A percentile compares a stretch with the other conserved stretches of the same genome.
phyloP scores from a whole-genome alignment of 148 eudicot species.

The Amaranthus hypochondriacus region DNA sequence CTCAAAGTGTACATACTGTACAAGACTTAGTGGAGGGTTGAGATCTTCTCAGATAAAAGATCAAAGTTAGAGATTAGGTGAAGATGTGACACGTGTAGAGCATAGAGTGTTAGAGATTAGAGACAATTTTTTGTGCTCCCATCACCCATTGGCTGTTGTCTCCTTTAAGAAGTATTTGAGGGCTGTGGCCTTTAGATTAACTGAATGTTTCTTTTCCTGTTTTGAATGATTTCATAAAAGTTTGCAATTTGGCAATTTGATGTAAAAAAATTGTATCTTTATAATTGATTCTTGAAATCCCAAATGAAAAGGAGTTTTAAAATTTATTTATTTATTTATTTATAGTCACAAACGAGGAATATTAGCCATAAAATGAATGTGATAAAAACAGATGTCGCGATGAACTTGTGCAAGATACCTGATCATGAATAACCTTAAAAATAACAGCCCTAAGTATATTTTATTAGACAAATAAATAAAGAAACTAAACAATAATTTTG shows the following conservation, averaged over 20 bases:
- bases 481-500: too few species aligned
- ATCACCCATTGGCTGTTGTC: background rate
- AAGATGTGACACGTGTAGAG: constrained; percentile 4
- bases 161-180: background rate
- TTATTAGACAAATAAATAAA: too few species aligned
- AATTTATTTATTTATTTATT: too few species aligned
- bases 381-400: too few species aligned
- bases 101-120: background rate
- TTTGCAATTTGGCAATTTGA: background rate
- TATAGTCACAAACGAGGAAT: too few species aligned
- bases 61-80: constrained; percentile 2
- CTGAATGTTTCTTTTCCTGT: background rate
- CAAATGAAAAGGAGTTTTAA: background rate
- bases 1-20: background rate
- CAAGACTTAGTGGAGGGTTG: constrained; percentile 17
- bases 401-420: too few species aligned
- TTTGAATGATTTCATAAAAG: background rate
- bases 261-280: background rate
- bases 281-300: background rate
- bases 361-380: too few species aligned
- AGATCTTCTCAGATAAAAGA: constrained; percentile 14
- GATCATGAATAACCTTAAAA: too few species aligned
- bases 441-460: too few species aligned
- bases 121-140: background rate
- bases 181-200: background rate